These are phyloP conservation scores for Taxillus chinensis DNA, from an alignment of 164 flowering plant genomes.

Conservation along the genomic window DNA sequence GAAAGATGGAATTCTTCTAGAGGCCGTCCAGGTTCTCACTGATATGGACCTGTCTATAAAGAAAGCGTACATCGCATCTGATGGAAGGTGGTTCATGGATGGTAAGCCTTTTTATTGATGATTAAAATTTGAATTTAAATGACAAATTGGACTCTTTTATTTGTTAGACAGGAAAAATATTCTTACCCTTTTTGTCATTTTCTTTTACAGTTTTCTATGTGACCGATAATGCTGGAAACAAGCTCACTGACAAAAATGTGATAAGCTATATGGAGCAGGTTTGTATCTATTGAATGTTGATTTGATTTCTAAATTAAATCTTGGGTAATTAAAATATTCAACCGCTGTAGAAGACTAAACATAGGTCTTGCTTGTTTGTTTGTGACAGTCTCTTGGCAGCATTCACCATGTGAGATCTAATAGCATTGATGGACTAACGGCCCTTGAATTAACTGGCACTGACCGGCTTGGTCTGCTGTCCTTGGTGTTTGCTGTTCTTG, in stretches of 20 bases:
- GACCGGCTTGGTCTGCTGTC: constrained; percentile 71
- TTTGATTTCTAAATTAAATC: neutral
- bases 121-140: too few relatives aligned
- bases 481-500: constrained; percentile 67
- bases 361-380: neutral
- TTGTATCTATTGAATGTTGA: neutral
- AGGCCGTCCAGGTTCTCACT: constrained; percentile 58
- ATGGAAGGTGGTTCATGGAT: constrained; percentile 68
- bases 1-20: constrained; percentile 51
- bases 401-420: constrained; percentile 27
- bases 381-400: constrained; percentile 58
- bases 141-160: too few relatives aligned
- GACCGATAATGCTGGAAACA: constrained; percentile 71
- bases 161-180: too few relatives aligned
- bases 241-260: constrained; percentile 69
- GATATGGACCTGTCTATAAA: constrained; percentile 57
- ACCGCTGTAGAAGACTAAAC: neutral
- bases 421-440: constrained; percentile 47
- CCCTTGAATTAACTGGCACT: constrained; percentile 70
- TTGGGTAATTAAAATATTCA: neutral
- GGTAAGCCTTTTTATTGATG: constrained; percentile 20
- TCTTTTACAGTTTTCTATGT: constrained; percentile 74
- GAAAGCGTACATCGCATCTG: constrained; percentile 56
- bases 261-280: constrained; percentile 76
- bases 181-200: neutral